Evolutionary conservation across 805 yeast genomes (phyloP).

Genomic region (Pichia thaimueangensis): DNA sequence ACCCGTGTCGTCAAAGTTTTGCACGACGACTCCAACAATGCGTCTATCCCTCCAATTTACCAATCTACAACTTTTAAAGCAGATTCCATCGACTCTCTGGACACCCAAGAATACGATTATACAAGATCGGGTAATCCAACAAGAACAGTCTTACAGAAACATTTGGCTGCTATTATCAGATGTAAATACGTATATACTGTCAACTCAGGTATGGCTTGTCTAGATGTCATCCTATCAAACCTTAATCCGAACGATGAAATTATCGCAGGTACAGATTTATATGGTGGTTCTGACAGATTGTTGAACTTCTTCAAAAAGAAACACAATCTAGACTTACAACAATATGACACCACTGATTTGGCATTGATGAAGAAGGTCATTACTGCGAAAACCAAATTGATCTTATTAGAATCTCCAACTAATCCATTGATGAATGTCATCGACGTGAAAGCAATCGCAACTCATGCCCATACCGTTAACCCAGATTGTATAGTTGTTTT

Average conservation of each 20-base stretch:
- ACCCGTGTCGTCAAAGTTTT: constrained; percentile 63
- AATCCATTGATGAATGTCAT: constrained; percentile 87
- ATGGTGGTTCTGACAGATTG: constrained; percentile 89
- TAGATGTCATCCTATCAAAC: constrained; percentile 68
- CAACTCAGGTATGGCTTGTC: constrained; percentile 87
- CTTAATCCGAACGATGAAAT: constrained; percentile 83
- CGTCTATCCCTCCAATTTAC: constrained; percentile 84
- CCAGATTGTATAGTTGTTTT: constrained; percentile 73
- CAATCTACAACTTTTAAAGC: constrained; percentile 95
- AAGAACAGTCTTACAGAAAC: constrained; percentile 70
- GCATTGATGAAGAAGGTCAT: constrained; percentile 54
- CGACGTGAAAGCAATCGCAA: constrained; percentile 64
- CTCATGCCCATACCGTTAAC: constrained; percentile 57
- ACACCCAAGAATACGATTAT: constrained; percentile 60
- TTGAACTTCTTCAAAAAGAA: constrained; percentile 62
- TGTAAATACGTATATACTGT: constrained; percentile 78
- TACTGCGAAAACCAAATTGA: constrained; percentile 57
- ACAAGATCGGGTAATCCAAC: constrained; percentile 95
- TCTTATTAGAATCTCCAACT: constrained; percentile 87
- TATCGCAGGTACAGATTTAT: constrained; percentile 89
- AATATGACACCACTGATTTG: constrained; percentile 75
- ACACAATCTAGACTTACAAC: constrained; percentile 60
- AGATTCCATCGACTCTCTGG: constrained; percentile 62
- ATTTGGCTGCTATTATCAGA: constrained; percentile 70
- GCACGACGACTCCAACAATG: constrained; percentile 62